Base-by-base conservation (phyloP, 2,329 filamentous ascomycete species). In the Pyrenophora seminiperda region DNA sequence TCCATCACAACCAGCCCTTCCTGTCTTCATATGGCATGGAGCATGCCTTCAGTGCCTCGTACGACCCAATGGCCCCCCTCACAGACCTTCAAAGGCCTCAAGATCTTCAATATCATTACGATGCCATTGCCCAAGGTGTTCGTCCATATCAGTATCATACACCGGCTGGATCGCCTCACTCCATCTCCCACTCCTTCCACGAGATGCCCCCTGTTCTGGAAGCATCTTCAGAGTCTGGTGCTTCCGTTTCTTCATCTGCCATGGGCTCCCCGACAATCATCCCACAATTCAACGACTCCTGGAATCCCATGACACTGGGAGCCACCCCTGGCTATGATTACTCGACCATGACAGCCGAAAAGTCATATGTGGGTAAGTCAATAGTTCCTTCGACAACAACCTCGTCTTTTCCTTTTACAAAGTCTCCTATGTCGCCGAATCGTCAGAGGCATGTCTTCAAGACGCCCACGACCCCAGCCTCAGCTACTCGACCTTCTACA, bases 251-350 rank as follows among this genome's bases (percentile, higher is more conserved):
- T 9, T 81, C 79, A 3, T 81, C 79, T 9, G 70, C 76, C 13
- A 76, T 77, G 57, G 77, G 76, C 34, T 82, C 79, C 5, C 79
- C 79, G 20, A 76, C 82, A 79, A 22, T 87, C 80, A 42, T 84
- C 79, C 66, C 79, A 81, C 54, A 90, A 80, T 53, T 84, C 81
- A 52, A 79, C 79, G 50, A 85, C 73, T 47, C 82, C 77, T 43
- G 89, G 87, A 42, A 73, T 72, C 55, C 82, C 81, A 56, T 82
- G 82, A 80, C 80, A 44, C 75, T 88, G 29, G 82, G 80, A 41
- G 77, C 88, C 65, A 75, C 79, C 32, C 82, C 89, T 63, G 74
- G 81, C 40, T 83, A 84, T 66, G 75, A 82, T 42, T 77, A 77
- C 50, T 77, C 81, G 4, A 67, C 61, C 27, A 78, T 81, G 50